Base-by-base conservation (phyloP, 345 rosid genomes). In the Rhodamnia rubescens region DNA sequence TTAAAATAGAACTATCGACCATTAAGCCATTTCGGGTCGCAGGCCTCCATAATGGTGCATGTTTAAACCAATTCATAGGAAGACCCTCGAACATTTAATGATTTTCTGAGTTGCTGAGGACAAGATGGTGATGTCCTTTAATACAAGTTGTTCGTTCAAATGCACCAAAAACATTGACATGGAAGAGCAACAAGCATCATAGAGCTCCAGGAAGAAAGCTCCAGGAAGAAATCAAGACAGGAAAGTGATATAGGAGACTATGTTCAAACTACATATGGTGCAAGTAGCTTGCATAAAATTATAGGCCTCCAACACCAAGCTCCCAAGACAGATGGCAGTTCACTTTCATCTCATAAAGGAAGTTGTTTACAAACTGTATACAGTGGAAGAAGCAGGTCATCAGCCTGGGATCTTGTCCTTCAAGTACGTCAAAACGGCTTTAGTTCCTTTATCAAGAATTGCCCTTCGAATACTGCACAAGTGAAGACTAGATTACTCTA, bases 401-500 rank as follows among this genome's bases (percentile, higher is more conserved):
- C 75, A 58, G 40, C 57, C 92, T 27, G 96, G 96, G 88, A 96
- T 80, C 91, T 89, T 95, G 90, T 95, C 98, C 92, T 91, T 97
- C 89, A 97, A 85, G 90, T 97, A 95, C 83, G 87, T 92, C 88
- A 95, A 88, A 57, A 97, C 89, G 27, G 95, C 96, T 93, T 97
- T 97, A 47, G 98, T 93, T 86, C 99, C 98, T 90, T 91, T 90
- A 32, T 95, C 98, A 74, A 95, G 88, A 87, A 95, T 93, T 57
- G 97, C 84, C 90, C 99, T 97, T 88, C 98, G 91, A 86, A 95
- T 94, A 91, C 99, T 95, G 96, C 85, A 84, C 40, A 69, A 69
- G 47, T 1, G 26, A 69, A 69, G 47, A 69, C 47, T 18, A 36
- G 42, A 36, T 69, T 20, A 69, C 44, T 21, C 40, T 36, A 69